Evolutionary conservation across 371 early-diverging fungal genomes (phyloP).

Genomic region (Apophysomyces trapeziformis): DNA sequence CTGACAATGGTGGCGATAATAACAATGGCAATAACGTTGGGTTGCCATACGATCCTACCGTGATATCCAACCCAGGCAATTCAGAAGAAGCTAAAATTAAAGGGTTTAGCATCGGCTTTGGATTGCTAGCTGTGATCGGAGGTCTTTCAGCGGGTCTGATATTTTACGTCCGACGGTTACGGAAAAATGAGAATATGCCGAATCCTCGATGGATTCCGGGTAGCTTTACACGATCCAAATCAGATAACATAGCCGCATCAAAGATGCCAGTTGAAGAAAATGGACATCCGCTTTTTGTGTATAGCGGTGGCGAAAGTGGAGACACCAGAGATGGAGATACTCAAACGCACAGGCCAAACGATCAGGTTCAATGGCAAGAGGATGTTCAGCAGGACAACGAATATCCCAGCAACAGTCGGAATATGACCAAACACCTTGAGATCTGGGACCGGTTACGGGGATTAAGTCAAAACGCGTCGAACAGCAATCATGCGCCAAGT

Average conservation of each 20-base stretch:
- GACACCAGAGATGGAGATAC: conserved; percentile 19
- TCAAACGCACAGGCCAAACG: conserved; percentile 44
- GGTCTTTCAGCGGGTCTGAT: background rate
- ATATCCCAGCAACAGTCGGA: conserved; percentile 20
- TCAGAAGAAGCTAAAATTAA: conserved; percentile 24
- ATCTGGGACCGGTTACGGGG: conserved; percentile 47
- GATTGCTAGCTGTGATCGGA: background rate
- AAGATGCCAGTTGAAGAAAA: background rate
- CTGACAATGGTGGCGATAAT: background rate
- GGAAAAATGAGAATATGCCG: background rate
- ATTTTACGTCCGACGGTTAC: conserved; percentile 1
- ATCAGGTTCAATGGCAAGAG: conserved; percentile 48
- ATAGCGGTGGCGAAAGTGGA: conserved; percentile 29
- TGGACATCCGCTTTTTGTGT: conserved; percentile 46
- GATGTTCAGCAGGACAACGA: conserved; percentile 26
- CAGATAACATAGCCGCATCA: background rate
- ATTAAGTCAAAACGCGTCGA: conserved; percentile 17
- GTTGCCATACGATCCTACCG: conserved; percentile 11
- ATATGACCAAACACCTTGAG: conserved; percentile 33
- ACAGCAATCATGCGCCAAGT: background rate
- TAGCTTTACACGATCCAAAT: conserved; percentile 13
- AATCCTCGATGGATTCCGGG: conserved; percentile 7
- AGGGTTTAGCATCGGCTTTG: conserved; percentile 32
- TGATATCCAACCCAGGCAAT: conserved; percentile 26
- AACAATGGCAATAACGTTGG: background rate